A percentile compares a stretch with the other conserved stretches of the same genome.
Evolutionary conservation across 164 flowering plant genomes (phyloP).

Genomic region (Berberis vulgaris): DNA sequence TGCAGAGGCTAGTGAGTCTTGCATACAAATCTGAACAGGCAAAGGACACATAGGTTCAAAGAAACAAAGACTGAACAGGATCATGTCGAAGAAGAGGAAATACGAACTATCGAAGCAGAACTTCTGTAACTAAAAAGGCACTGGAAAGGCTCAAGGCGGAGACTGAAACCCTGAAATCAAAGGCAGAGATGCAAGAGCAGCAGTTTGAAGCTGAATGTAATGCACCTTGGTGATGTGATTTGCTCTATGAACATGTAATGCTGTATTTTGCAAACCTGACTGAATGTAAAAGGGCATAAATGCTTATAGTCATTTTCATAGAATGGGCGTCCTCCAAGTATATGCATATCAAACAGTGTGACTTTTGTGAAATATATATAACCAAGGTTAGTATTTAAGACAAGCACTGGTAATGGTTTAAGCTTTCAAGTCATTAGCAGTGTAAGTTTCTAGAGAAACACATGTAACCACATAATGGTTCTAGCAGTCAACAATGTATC

Average conservation of each 20-base stretch:
- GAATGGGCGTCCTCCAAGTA: too few species aligned
- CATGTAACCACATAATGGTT: too few species aligned
- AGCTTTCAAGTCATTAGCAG: too few species aligned
- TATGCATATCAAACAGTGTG: too few species aligned
- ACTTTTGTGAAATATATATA: too few species aligned
- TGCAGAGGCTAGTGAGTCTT: constrained; percentile 22
- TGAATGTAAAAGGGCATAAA: too few species aligned
- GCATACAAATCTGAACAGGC: constrained; percentile 29
- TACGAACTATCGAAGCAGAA: not conserved
- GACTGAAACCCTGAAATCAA: constrained; percentile 5
- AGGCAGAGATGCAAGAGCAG: constrained; percentile 6
- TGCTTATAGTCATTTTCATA: too few species aligned
- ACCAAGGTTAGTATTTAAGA: too few species aligned
- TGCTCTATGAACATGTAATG: not conserved
- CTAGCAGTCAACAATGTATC: too few species aligned
- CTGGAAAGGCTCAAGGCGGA: not conserved
- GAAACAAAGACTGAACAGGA: constrained; percentile 22
- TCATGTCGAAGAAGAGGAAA: constrained; percentile 6
- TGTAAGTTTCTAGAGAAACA: too few species aligned
- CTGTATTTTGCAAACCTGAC: too few species aligned
- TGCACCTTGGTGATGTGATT: constrained; percentile 7
- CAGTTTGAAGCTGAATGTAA: constrained; percentile 5
- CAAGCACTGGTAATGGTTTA: too few species aligned
- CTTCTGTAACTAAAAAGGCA: not conserved
- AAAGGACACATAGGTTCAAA: constrained; percentile 16